Conservation (phyloP, 805 yeast species). For the Lipomyces anomalus region DNA sequence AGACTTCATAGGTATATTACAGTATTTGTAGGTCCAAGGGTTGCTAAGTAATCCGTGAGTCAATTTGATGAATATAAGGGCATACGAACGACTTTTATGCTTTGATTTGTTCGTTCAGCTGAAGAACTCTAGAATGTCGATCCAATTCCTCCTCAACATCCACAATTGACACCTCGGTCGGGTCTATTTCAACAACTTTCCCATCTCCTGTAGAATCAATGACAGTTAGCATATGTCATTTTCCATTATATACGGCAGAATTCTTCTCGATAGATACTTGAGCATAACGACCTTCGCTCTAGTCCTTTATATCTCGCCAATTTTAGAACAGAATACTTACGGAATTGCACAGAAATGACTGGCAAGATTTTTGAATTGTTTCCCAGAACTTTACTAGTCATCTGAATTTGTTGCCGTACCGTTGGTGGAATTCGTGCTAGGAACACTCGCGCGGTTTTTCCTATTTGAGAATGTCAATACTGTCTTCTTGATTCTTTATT, state of each 20-base stretch:
- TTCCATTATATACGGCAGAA: no score
- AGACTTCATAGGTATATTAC: no score
- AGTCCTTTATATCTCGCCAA: no score
- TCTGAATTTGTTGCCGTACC: conserved; percentile 52
- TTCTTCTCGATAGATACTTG: no score
- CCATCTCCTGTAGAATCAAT: conserved; percentile 53
- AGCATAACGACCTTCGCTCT: no score
- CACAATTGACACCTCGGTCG: conserved; percentile 46
- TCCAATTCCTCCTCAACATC: conserved; percentile 68
- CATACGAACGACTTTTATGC: no score
- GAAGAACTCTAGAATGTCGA: conserved; percentile 73
- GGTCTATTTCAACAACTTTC: conserved; percentile 60
- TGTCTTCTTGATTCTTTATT: neutral
- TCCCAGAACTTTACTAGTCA: conserved; percentile 59
- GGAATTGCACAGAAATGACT: conserved; percentile 65
- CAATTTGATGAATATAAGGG: no score
- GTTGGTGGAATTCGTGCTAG: conserved; percentile 76
- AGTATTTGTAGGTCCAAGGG: no score
- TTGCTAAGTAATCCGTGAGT: no score
- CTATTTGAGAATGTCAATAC: conserved; percentile 37
- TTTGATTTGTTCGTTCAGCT: conserved; percentile 49
- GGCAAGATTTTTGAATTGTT: conserved; percentile 46
- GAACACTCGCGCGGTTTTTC: conserved; percentile 73
- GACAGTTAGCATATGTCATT: neutral
- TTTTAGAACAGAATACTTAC: conserved; percentile 26